A percentile compares a stretch with the other conserved stretches of the same genome.
These are phyloP conservation scores for Fusarium vanettenii DNA, from an alignment of 2,329 filamentous ascomycete species.

Conservation along the genomic window DNA sequence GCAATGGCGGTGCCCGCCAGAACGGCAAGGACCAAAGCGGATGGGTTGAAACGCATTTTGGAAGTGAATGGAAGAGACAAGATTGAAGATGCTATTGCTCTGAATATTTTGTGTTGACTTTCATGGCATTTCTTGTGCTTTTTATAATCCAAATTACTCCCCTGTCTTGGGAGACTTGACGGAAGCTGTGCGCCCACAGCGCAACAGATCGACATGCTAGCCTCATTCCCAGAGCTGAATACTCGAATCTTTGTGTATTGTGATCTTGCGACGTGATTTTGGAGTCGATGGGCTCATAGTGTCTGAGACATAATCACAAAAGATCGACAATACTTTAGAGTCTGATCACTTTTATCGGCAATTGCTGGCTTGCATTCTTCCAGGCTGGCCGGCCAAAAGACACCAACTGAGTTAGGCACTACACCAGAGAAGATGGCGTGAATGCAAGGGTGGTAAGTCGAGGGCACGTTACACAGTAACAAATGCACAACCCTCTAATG, in stretches of 20 bases:
- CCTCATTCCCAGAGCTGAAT: background rate
- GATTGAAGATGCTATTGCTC: background rate
- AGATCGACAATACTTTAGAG: background rate
- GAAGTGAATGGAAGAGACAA: background rate
- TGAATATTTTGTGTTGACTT: no score
- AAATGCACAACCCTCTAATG: background rate
- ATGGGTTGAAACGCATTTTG: constrained; percentile 12
- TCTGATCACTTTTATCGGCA: background rate
- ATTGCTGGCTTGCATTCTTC: background rate
- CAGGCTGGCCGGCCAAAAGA: background rate
- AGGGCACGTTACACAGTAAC: background rate
- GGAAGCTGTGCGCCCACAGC: background rate
- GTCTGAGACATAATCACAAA: background rate
- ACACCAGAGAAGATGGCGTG: background rate
- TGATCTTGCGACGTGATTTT: background rate
- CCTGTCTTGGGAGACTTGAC: background rate
- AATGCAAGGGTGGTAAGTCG: background rate
- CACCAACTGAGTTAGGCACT: background rate
- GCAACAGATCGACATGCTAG: background rate
- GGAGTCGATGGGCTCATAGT: background rate
- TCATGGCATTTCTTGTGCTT: background rate
- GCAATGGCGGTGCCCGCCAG: constrained; percentile 8
- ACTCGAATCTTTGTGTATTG: background rate
- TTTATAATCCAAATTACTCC: background rate
- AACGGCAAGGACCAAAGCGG: constrained; percentile 2